Conservation (phyloP, 352 stramenopile species). For the Blastocystis sp. region DNA sequence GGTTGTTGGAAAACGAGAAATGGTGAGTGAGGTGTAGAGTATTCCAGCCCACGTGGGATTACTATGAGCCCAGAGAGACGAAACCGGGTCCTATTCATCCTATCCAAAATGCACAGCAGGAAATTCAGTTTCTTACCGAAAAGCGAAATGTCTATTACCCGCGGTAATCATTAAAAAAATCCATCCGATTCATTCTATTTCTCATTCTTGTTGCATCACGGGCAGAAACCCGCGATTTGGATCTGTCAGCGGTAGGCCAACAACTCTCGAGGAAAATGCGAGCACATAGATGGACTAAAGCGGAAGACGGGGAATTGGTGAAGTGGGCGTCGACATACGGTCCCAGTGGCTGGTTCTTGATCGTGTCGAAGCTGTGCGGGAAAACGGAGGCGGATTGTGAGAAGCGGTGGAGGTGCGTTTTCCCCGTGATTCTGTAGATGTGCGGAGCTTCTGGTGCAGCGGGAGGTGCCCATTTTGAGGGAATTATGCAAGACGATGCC, state of each 20-base stretch:
- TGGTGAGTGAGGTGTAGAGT: too few species aligned
- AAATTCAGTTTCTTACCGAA: too few species aligned
- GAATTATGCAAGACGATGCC: neutral
- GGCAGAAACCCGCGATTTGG: neutral
- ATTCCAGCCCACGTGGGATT: too few species aligned
- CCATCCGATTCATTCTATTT: too few species aligned
- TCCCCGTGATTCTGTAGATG: constrained; percentile 18
- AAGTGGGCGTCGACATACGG: constrained; percentile 28
- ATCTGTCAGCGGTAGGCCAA: too few species aligned
- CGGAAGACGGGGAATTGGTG: constrained; percentile 10
- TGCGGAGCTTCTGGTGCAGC: neutral
- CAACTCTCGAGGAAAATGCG: neutral
- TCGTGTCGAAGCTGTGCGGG: neutral
- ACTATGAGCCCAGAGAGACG: too few species aligned
- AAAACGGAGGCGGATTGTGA: neutral
- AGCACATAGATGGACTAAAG: neutral
- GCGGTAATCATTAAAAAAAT: too few species aligned
- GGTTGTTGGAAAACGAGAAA: too few species aligned
- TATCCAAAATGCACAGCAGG: too few species aligned
- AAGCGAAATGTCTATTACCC: too few species aligned
- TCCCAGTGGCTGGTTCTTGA: constrained; percentile 6
- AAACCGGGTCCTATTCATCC: too few species aligned
- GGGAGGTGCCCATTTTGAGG: neutral
- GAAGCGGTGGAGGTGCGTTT: neutral
- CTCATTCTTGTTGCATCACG: too few species aligned